phyloP scores from a whole-genome alignment of 441 rosid species.

The Jatropha multifida region DNA sequence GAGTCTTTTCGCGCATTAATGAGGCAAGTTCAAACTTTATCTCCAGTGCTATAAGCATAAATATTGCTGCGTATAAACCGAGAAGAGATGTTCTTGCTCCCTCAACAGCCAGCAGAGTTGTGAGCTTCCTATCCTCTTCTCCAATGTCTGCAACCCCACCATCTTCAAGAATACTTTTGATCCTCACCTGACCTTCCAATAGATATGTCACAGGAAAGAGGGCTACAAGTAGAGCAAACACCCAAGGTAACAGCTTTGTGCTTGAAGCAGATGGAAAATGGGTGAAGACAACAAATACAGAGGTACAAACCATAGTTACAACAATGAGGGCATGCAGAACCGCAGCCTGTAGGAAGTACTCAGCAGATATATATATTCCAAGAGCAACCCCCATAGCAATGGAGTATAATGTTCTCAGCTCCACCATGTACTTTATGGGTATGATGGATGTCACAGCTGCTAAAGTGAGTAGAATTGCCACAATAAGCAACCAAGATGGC shows the following conservation, averaged over 20 bases:
- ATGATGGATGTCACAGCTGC: slow-evolving; percentile 83
- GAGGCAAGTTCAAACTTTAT: slow-evolving; percentile 92
- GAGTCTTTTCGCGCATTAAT: slow-evolving; percentile 78
- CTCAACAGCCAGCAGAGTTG: slow-evolving; percentile 85
- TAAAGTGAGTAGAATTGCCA: slow-evolving; percentile 77
- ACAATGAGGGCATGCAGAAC: slow-evolving; percentile 82
- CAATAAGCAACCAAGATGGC: slow-evolving; percentile 96
- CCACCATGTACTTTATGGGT: slow-evolving; percentile 85
- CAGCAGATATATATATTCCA: slow-evolving; percentile 94
- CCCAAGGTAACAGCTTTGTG: slow-evolving; percentile 96
- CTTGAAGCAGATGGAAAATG: slow-evolving; percentile 98
- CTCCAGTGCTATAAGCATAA: slow-evolving; percentile 95
- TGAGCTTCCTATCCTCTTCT: slow-evolving; percentile 81
- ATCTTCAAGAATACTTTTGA: slow-evolving; percentile 61
- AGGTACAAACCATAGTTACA: slow-evolving; percentile 83
- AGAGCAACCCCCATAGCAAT: slow-evolving; percentile 85
- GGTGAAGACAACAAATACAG: slow-evolving; percentile 89
- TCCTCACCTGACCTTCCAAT: slow-evolving; percentile 93
- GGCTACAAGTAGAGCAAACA: slow-evolving; percentile 93
- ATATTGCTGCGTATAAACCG: slow-evolving; percentile 92
- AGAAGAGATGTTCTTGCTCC: slow-evolving; percentile 98
- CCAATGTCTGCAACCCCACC: slow-evolving; percentile 47
- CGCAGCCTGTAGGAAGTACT: slow-evolving; percentile 93
- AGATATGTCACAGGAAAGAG: slow-evolving; percentile 94
- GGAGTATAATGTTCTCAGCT: slow-evolving; percentile 78